Evolutionary conservation across 352 stramenopile genomes (phyloP).

Genomic region (Pythium angustatum): DNA sequence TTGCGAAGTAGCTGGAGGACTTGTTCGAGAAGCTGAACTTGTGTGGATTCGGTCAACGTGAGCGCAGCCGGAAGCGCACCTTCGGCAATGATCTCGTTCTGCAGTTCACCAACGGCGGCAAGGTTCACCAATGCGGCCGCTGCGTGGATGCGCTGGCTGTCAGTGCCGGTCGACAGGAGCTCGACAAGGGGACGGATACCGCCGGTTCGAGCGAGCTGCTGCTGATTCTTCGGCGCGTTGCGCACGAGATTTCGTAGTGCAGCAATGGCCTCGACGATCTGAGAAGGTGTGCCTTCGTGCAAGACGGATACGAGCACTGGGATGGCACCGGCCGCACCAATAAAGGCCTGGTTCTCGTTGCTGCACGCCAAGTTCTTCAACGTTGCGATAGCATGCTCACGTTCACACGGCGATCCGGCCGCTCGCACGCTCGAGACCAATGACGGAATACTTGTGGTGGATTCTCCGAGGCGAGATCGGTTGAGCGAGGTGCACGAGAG

Average conservation of each 20-base stretch:
- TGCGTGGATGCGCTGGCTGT: slow-evolving; percentile 19
- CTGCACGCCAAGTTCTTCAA: slow-evolving; percentile 28
- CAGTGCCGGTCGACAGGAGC: slow-evolving; percentile 12
- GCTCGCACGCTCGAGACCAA: slow-evolving; percentile 13
- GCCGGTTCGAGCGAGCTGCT: not conserved
- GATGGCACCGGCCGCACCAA: slow-evolving; percentile 12
- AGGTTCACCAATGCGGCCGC: slow-evolving; percentile 16
- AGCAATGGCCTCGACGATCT: slow-evolving; percentile 15
- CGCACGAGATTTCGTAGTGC: slow-evolving; percentile 24
- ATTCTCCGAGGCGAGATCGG: slow-evolving; percentile 5
- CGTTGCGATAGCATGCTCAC: slow-evolving; percentile 23
- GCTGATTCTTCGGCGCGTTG: slow-evolving; percentile 10
- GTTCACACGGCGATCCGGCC: slow-evolving; percentile 21
- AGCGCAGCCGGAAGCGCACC: slow-evolving; percentile 15
- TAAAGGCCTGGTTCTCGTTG: slow-evolving; percentile 18
- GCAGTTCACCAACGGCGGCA: slow-evolving; percentile 2
- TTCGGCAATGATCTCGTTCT: slow-evolving; percentile 24
- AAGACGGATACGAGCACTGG: slow-evolving; percentile 18
- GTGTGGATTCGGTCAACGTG: slow-evolving; percentile 10
- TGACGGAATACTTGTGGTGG: not conserved
- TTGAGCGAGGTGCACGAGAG: slow-evolving; percentile 24
- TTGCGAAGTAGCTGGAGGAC: slow-evolving; percentile 17
- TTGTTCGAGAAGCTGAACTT: slow-evolving; percentile 9
- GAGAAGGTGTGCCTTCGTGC: not conserved
- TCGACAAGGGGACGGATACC: slow-evolving; percentile 17